A percentile compares a stretch with the other conserved stretches of the same genome.
These are phyloP conservation scores for Xylariaceae sp. DNA, from an alignment of 2,329 filamentous ascomycete genomes.

Conservation along the genomic window DNA sequence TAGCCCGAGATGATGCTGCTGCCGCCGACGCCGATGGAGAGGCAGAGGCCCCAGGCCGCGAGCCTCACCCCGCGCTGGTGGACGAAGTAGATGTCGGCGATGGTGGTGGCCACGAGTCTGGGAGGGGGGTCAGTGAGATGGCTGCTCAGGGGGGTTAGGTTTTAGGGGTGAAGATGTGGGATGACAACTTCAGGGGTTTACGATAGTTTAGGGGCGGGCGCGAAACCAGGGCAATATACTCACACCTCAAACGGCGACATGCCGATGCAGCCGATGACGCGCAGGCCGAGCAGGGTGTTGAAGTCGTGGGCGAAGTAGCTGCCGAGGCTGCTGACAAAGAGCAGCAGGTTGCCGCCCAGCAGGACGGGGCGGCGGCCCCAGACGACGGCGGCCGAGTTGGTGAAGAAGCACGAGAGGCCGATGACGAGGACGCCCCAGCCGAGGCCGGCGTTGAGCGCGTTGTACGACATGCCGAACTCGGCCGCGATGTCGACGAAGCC, in stretches of 20 bases:
- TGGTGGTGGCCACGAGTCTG: conserved; percentile 22
- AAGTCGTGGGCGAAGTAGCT: conserved; percentile 11
- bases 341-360: conserved; percentile 23
- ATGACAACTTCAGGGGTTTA: too few relatives aligned
- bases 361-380: conserved; percentile 28
- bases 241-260: conserved; percentile 23
- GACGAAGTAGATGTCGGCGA: conserved; percentile 26
- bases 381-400: conserved; percentile 20
- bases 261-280: conserved; percentile 19
- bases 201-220: too few relatives aligned
- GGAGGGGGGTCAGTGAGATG: background rate
- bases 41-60: conserved; percentile 19
- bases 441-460: conserved; percentile 25
- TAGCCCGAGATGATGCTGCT: conserved; percentile 20
- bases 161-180: too few relatives aligned
- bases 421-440: conserved; percentile 26
- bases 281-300: conserved; percentile 16
- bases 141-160: too few relatives aligned
- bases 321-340: conserved; percentile 24
- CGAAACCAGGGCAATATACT: too few relatives aligned
- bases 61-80: conserved; percentile 25
- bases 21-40: conserved; percentile 17
- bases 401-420: conserved; percentile 25
- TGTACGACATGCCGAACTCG: conserved; percentile 25
- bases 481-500: conserved; percentile 23